Evolutionary conservation across 2,329 filamentous ascomycete genomes (phyloP), one percentile per base, ranked within the genome.

Genomic region (Alternaria rosae): DNA sequence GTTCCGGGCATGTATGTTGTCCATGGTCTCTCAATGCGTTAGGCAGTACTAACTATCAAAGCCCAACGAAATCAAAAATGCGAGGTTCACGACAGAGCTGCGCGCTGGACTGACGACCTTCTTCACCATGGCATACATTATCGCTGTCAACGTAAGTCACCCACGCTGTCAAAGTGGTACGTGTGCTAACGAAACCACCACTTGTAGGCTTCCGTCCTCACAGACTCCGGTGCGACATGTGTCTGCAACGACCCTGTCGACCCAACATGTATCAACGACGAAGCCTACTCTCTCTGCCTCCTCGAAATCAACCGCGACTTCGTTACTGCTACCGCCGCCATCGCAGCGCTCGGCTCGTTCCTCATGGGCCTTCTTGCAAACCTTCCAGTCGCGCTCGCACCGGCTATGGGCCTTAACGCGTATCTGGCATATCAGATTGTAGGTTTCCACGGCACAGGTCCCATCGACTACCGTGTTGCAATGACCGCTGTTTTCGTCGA

Each of bases 401-500:
- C 91, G 6, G 91, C 90, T 17, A 92, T 93, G 90, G 91, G 93
- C 21, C 78, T 96, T 55, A 97, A 97, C 73, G 92, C 92, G n/a
- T 96, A 96, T 77, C 95, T 96, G 73, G 87, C 92, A 17, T 96
- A 91, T 75, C 91, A 88, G 3, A 90, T 92, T 32, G 92, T 96
- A 59, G 93, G 93, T 1, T 88, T 84, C 70, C 89, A 94, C 74
- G 93, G 92, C 43, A 86, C 84, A n/a, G 92, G 92, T 9, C 88
- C 92, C 0, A 72, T 74, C 57, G 75, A 77, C 50, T 97, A 92
- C 77, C 79, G 86, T 50, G 85, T 94, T 28, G 93, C 93, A 17
- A 82, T 96, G 51, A 95, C 92, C 4, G 92, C 93, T 53, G 93
- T 95, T 65, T 96, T 97, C 74, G 90, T 95, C 11, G 93, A 97